A percentile compares a stretch with the other conserved stretches of the same genome.
These are phyloP conservation scores for Chlamydomonas applanata DNA, from an alignment of 139 green algal species.

Conservation along the genomic window DNA sequence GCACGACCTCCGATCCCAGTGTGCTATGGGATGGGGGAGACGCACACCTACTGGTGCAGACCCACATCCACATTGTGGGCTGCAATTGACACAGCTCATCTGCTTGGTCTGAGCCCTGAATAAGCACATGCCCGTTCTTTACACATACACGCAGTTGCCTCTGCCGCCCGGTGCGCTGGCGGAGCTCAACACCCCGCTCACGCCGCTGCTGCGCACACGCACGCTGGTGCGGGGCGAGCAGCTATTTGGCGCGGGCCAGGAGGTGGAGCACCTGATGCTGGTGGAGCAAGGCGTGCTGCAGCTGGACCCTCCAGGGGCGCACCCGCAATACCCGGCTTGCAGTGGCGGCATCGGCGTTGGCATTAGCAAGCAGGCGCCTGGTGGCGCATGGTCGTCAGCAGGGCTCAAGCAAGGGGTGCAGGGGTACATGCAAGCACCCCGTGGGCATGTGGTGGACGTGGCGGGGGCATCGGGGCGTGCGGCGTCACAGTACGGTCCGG, in stretches of 20 bases:
- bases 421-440: too few species aligned
- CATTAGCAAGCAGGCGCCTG: background rate
- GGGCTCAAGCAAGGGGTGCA: background rate
- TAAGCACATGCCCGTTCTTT: background rate
- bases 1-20: too few species aligned
- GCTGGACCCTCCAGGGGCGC: background rate
- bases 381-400: background rate
- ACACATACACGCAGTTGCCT: background rate
- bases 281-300: slow-evolving; percentile 10
- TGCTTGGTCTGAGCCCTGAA: background rate
- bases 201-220: background rate
- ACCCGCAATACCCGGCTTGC: background rate
- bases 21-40: too few species aligned
- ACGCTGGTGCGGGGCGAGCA: background rate
- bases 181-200: background rate
- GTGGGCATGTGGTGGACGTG: background rate
- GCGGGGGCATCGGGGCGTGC: slow-evolving; percentile 6
- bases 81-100: background rate
- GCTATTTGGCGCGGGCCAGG: background rate
- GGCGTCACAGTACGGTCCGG: slow-evolving; percentile 26
- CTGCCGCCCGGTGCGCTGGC: background rate
- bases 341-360: background rate
- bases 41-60: too few species aligned
- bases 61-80: too few species aligned
- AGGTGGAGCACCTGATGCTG: slow-evolving; percentile 10